Base-by-base conservation (phyloP, 345 rosid species). In the Barbarea vulgaris region DNA sequence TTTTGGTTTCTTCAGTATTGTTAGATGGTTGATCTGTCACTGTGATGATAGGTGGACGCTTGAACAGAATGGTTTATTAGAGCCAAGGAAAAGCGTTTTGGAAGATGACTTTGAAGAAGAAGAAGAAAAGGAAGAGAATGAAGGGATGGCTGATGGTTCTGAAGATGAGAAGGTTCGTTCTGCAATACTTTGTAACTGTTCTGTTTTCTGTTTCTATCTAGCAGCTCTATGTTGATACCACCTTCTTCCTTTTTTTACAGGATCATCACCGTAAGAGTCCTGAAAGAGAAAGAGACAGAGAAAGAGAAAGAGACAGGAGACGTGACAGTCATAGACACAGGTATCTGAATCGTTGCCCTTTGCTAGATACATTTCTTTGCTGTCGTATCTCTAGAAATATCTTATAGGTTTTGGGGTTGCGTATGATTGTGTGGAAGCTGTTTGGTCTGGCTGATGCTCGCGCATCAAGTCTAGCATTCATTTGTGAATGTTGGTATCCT, bases 101-200 rank as follows among this genome's bases (percentile, higher is more conserved):
- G 99, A 92, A 81, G 99, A 92, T 64, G 98, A 95, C 76, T 95
- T 95, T 76, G 97, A 90, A 79, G 98, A 95, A 81, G 97, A 93
- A 67, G 99, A 96, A 81, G 94, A 96, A 68, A 89, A 87, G 59
- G 99, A 95, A 75, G 97, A 90, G 76, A 89, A 84, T 17, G 98
- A 86, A 47, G 86, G 77, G 71, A 76, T 82, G 14, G 86, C 60
- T 30, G 89, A 89, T 75, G 90, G 47, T 21, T 67, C 85, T 31
- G 97, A 88, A 60, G 80, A 84, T 73, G 93, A 95, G 60, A 85
- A 81, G 91, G 97, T 91, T 47, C 41, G 15, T 14, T 36, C 56
- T 69, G 13, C 7, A 4, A 37, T 47, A 15, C 7, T 44, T 68
- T 50, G 34, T 25, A 50, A 47, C 19, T 53, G 4, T 13, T 25